A percentile compares a stretch with the other conserved stretches of the same genome.
Evolutionary conservation across 169 alveolate genomes (phyloP).

Genomic region (Cryptosporidium viatorum): DNA sequence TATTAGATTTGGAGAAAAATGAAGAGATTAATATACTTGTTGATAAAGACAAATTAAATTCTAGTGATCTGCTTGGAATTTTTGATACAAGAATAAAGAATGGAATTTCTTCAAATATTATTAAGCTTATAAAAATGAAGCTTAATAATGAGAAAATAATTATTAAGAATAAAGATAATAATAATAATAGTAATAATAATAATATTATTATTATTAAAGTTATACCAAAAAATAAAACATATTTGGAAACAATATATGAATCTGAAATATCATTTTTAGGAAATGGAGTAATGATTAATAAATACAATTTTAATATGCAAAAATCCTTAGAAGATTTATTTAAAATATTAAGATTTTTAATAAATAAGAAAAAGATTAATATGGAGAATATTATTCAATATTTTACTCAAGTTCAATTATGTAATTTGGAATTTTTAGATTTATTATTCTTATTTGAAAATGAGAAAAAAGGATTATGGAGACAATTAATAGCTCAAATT

Average conservation of each 20-base stretch:
- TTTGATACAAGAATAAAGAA: neutral
- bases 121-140: neutral
- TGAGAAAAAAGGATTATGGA: neutral
- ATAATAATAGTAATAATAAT: neutral
- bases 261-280: constrained; percentile 19
- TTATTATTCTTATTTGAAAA: neutral
- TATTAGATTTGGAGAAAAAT: neutral
- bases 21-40: neutral
- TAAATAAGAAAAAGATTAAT: neutral
- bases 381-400: neutral
- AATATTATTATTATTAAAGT: neutral
- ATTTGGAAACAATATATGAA: constrained; percentile 14
- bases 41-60: neutral
- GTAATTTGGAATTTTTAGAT: constrained; percentile 52
- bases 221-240: constrained; percentile 26
- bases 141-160: neutral
- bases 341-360: neutral
- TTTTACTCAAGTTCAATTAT: constrained; percentile 19
- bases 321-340: neutral
- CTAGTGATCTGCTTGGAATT: neutral
- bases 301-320: neutral
- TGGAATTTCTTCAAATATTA: neutral
- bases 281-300: constrained; percentile 17
- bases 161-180: neutral
- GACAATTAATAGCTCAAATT: neutral